Evolutionary conservation across 1,139 yeast genomes (phyloP).

Genomic region (Lodderomyces margitis): DNA sequence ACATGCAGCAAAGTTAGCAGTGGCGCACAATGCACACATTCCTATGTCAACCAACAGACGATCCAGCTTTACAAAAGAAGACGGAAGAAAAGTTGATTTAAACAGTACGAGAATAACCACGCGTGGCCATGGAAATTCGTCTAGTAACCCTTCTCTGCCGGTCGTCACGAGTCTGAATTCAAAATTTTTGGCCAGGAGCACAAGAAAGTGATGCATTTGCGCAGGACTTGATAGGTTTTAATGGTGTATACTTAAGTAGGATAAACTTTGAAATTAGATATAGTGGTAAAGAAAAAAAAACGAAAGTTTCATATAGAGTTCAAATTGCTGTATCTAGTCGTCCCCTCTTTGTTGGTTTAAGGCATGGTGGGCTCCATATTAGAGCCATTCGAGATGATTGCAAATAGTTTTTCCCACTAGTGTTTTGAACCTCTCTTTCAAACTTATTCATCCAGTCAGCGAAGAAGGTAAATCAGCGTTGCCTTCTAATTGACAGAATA

Average conservation of each 20-base stretch:
- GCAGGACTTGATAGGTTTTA: slow-evolving; percentile 1
- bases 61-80: slow-evolving; percentile 40
- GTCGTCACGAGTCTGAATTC: slow-evolving; percentile 42
- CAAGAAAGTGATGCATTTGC: slow-evolving; percentile 38
- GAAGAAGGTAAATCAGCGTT: background rate
- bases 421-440: background rate
- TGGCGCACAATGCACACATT: slow-evolving; percentile 31
- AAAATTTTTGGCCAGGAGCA: slow-evolving; percentile 44
- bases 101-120: slow-evolving; percentile 7
- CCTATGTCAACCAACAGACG: slow-evolving; percentile 27
- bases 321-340: too few species aligned
- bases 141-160: slow-evolving; percentile 11
- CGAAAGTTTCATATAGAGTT: too few species aligned
- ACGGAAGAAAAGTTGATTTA: slow-evolving; percentile 13
- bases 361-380: too few species aligned
- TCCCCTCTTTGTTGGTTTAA: too few species aligned
- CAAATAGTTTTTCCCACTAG: too few species aligned
- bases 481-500: slow-evolving; percentile 3
- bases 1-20: slow-evolving; percentile 49
- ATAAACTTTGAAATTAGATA: background rate
- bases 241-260: background rate
- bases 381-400: too few species aligned
- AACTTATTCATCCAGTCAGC: slow-evolving; percentile 1
- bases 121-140: background rate
- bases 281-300: background rate